Conservation (phyloP, 441 rosid species). For the Pelargonium myrrhifolium region DNA sequence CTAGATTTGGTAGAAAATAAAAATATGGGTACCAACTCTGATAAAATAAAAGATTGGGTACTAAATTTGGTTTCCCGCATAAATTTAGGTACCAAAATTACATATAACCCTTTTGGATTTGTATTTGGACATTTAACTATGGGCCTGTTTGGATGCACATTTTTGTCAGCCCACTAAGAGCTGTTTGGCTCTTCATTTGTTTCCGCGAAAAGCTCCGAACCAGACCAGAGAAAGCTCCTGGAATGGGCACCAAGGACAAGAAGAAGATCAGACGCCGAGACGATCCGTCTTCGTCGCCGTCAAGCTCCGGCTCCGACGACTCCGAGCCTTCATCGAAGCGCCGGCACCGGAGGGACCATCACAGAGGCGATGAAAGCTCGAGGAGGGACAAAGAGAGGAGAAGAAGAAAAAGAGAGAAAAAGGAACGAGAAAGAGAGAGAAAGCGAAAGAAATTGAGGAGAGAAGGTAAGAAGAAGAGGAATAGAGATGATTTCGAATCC, state of each 20-base stretch:
- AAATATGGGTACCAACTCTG: too few species aligned
- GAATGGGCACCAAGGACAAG: conserved; percentile 37
- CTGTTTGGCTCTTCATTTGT: too few species aligned
- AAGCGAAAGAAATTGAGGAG: conserved; percentile 33
- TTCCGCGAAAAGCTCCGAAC: too few species aligned
- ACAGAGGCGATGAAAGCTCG: conserved; percentile 35
- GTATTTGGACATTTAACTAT: too few species aligned
- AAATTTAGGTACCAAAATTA: too few species aligned
- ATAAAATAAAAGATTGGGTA: too few species aligned
- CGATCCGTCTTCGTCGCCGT: conserved; percentile 31
- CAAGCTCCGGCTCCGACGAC: conserved; percentile 34
- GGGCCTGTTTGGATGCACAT: too few species aligned
- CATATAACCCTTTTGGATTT: too few species aligned
- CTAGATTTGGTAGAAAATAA: too few species aligned
- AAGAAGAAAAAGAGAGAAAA: conserved; percentile 25
- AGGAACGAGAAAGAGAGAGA: conserved; percentile 29
- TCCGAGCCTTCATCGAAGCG: conserved; percentile 40
- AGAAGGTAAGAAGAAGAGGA: conserved; percentile 34
- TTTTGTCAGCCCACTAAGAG: too few species aligned
- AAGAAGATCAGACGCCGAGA: conserved; percentile 18
- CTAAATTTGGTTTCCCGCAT: too few species aligned
- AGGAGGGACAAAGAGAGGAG: conserved; percentile 51
- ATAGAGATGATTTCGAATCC: conserved; percentile 33
- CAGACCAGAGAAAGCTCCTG: background rate
- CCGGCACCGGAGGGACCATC: conserved; percentile 31